phyloP scores from a whole-genome alignment of 78 protist species.

The Speleostelium caveatum region DNA sequence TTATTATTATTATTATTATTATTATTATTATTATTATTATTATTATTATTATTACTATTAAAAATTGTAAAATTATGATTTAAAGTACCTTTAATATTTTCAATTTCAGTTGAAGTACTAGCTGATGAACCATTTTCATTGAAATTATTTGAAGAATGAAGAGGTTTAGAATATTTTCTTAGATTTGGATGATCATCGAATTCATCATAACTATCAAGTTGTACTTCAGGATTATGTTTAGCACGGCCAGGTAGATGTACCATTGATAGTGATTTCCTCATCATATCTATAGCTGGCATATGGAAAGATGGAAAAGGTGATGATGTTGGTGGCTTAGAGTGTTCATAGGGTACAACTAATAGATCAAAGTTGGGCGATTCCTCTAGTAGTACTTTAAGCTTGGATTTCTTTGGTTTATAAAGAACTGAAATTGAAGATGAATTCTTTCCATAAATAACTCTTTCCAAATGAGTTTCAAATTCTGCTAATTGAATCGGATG shows the following conservation, averaged over 20 bases:
- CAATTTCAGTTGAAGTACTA: neutral
- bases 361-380: slow-evolving; percentile 32
- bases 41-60: neutral
- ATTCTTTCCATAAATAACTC: slow-evolving; percentile 28
- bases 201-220: neutral
- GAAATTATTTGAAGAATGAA: neutral
- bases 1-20: neutral
- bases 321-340: neutral
- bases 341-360: slow-evolving; percentile 44
- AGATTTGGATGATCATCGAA: slow-evolving; percentile 34
- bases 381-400: slow-evolving; percentile 16
- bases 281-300: slow-evolving; percentile 56
- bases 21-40: neutral
- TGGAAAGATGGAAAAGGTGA: slow-evolving; percentile 9
- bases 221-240: neutral
- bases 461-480: slow-evolving; percentile 38
- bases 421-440: slow-evolving; percentile 3
- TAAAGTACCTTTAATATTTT: too few relatives aligned
- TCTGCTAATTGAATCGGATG: neutral
- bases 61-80: too few relatives aligned
- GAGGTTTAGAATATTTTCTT: neutral
- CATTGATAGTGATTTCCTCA: slow-evolving; percentile 57
- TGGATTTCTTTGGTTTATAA: slow-evolving; percentile 41
- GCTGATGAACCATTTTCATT: neutral
- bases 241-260: slow-evolving; percentile 46